phyloP scores from a whole-genome alignment of 2,329 filamentous ascomycete species.

The Leptographium radiaticola region DNA sequence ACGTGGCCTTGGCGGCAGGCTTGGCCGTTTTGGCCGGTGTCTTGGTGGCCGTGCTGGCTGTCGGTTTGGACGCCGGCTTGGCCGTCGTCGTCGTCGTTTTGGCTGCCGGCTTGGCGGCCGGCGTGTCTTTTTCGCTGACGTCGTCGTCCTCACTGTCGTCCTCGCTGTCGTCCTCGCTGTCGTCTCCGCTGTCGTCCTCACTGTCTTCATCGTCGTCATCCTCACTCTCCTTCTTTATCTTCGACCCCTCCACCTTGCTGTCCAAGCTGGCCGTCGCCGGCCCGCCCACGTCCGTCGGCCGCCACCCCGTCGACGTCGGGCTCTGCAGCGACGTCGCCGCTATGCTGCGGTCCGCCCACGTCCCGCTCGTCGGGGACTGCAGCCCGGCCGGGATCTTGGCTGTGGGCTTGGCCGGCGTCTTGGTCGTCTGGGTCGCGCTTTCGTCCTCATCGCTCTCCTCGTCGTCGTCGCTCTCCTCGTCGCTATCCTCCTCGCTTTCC shows the following conservation, averaged over 20 bases:
- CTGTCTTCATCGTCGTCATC: constrained; percentile 6
- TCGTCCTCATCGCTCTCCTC: constrained; percentile 14
- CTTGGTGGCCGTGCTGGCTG: background rate
- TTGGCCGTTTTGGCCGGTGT: too few species aligned
- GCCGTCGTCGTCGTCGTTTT: background rate
- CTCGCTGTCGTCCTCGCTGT: background rate
- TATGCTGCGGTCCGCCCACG: too few species aligned
- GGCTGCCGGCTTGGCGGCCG: background rate
- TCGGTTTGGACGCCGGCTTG: background rate
- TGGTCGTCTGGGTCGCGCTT: constrained; percentile 12
- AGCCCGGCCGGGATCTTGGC: constrained; percentile 14
- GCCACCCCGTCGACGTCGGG: too few species aligned
- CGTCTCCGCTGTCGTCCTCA: background rate
- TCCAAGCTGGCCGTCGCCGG: too few species aligned
- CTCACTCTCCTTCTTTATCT: background rate
- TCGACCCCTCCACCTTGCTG: constrained; percentile 12
- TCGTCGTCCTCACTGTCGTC: background rate
- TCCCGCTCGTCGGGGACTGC: too few species aligned
- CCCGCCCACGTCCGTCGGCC: too few species aligned
- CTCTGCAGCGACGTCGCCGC: too few species aligned
- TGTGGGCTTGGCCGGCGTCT: constrained; percentile 13
- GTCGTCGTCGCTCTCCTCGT: constrained; percentile 15
- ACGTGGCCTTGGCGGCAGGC: background rate
- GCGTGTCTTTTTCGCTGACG: too few species aligned
- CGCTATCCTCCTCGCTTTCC: constrained; percentile 19